phyloP scores from a whole-genome alignment of 2,329 filamentous ascomycete genomes.

The Lasiodiplodia sp. region DNA sequence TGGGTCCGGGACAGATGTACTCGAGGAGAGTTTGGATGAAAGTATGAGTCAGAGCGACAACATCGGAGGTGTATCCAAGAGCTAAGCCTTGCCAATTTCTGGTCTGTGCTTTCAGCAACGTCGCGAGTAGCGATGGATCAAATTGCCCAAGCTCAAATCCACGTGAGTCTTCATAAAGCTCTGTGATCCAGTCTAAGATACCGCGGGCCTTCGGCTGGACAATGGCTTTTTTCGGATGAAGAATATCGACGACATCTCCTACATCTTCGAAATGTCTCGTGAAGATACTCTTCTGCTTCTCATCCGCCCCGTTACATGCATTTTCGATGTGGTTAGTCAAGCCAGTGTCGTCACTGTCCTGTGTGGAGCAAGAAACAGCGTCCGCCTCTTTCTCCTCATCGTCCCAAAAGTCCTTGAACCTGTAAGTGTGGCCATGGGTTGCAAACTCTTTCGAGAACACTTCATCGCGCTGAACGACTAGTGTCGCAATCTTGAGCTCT shows the following conservation, averaged over 20 bases:
- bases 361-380: not conserved
- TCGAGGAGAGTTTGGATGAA: slow-evolving; percentile 59
- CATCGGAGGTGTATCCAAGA: slow-evolving; percentile 58
- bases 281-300: slow-evolving; percentile 56
- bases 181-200: slow-evolving; percentile 57
- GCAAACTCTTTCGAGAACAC: slow-evolving; percentile 38
- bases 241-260: not conserved
- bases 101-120: slow-evolving; percentile 62
- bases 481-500: slow-evolving; percentile 45
- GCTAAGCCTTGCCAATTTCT: slow-evolving; percentile 61
- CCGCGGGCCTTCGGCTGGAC: not conserved
- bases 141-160: slow-evolving; percentile 65
- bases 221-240: not conserved
- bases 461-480: slow-evolving; percentile 40
- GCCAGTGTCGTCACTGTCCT: not conserved
- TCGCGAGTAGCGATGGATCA: slow-evolving; percentile 50
- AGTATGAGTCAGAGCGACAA: slow-evolving; percentile 60
- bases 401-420: slow-evolving; percentile 32
- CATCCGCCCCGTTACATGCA: slow-evolving; percentile 41
- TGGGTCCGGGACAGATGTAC: slow-evolving; percentile 53
- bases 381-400: slow-evolving; percentile 29
- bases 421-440: slow-evolving; percentile 37
- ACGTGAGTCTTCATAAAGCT: slow-evolving; percentile 54
- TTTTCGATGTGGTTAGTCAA: not conserved
- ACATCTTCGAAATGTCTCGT: not conserved